phyloP scores from a whole-genome alignment of 2,329 filamentous ascomycete species.

The Aotearoamyces nothofagi region DNA sequence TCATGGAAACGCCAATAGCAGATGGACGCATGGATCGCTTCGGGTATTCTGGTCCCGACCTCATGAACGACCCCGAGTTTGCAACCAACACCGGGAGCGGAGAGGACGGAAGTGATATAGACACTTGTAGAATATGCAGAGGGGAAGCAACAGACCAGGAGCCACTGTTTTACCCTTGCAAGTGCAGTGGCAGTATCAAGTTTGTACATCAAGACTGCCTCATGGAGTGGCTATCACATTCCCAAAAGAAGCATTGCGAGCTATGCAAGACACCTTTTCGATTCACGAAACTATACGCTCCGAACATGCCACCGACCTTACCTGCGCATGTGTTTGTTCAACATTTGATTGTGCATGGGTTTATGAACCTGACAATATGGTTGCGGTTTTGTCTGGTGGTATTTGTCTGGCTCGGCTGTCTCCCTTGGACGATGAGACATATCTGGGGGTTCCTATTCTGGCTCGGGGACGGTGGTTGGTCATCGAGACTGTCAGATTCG shows the following conservation, averaged over 20 bases:
- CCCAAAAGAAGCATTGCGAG: conserved; percentile 98
- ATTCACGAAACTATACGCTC: conserved; percentile 94
- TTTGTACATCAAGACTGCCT: conserved; percentile 95
- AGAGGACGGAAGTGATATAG: conserved; percentile 25
- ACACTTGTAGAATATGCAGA: conserved; percentile 95
- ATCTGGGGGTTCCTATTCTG: conserved; percentile 93
- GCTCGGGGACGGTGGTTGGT: conserved; percentile 26
- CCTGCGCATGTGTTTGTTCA: conserved; percentile 69
- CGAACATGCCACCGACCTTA: conserved; percentile 76
- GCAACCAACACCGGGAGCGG: conserved; percentile 22
- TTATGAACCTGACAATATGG: conserved; percentile 63
- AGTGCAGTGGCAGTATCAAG: conserved; percentile 97
- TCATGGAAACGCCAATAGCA: background rate
- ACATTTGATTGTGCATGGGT: conserved; percentile 59
- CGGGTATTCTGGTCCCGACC: conserved; percentile 23
- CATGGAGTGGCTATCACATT: conserved; percentile 98
- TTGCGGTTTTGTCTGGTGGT: conserved; percentile 63
- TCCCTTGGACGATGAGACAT: conserved; percentile 82
- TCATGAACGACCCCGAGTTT: conserved; percentile 41
- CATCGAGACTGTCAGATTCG: conserved; percentile 7
- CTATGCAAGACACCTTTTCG: conserved; percentile 97
- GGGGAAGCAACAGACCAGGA: conserved; percentile 72
- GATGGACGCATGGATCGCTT: background rate
- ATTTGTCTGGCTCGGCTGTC: conserved; percentile 74
- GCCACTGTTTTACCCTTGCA: conserved; percentile 92